These are phyloP conservation scores for Talaromyces liani DNA, from an alignment of 495 filamentous ascomycete genomes.

Conservation along the genomic window DNA sequence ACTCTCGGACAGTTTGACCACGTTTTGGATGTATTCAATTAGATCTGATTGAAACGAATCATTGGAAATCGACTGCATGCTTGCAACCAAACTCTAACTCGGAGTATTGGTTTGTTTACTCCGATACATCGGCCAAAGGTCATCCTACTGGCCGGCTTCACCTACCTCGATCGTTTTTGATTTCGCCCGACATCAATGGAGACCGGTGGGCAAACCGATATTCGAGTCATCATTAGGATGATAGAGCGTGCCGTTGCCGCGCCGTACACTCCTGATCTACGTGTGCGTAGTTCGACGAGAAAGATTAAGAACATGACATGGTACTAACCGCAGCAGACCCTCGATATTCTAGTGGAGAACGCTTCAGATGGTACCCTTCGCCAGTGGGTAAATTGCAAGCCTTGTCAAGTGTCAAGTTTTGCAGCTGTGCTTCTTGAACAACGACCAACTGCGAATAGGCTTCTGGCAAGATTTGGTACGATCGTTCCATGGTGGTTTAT, in stretches of 20 bases:
- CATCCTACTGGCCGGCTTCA: neutral
- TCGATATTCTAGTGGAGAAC: too few species aligned
- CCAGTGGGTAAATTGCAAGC: slow-evolving; percentile 37
- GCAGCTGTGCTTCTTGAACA: slow-evolving; percentile 37
- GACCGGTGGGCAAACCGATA: neutral
- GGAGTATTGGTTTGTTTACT: neutral
- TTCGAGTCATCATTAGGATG: slow-evolving; percentile 14
- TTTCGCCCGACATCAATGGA: neutral
- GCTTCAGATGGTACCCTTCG: slow-evolving; percentile 13
- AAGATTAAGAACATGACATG: too few species aligned
- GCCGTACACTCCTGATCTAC: slow-evolving; percentile 35
- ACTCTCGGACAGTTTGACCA: neutral
- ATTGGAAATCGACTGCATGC: neutral
- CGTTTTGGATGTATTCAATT: neutral
- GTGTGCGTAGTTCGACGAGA: slow-evolving; percentile 23
- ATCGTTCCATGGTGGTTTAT: too few species aligned
- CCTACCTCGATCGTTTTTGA: neutral
- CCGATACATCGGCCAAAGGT: neutral
- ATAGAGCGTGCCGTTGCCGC: slow-evolving; percentile 35
- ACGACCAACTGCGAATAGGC: slow-evolving; percentile 32
- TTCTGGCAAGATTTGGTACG: slow-evolving; percentile 37
- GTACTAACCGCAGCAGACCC: too few species aligned
- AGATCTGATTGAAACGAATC: neutral
- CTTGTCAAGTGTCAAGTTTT: slow-evolving; percentile 36
- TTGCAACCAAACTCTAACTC: neutral